Evolutionary conservation across 164 flowering plant genomes (phyloP).

Genomic region (Aristolochia fimbriata): DNA sequence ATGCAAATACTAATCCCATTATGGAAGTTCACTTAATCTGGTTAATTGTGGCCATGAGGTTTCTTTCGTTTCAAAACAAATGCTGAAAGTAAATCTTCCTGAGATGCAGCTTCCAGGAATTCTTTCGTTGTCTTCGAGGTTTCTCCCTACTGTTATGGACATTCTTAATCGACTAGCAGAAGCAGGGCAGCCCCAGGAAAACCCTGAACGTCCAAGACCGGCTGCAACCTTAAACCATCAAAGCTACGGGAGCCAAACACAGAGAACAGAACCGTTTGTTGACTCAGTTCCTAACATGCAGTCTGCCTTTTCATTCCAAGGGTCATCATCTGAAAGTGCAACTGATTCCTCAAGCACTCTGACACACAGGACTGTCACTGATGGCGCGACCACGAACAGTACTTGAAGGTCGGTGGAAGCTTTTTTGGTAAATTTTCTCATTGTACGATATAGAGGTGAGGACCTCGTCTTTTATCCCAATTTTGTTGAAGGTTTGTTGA

Average conservation of each 20-base stretch:
- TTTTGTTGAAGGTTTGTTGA: too few species aligned
- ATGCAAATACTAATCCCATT: too few species aligned
- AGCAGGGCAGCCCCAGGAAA: constrained; percentile 23
- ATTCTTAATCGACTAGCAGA: constrained; percentile 38
- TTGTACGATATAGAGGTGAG: not conserved
- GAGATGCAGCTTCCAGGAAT: constrained; percentile 42
- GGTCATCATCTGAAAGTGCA: constrained; percentile 20
- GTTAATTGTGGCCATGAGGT: not conserved
- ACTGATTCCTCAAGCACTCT: constrained; percentile 27
- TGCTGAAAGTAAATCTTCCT: not conserved
- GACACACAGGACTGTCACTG: constrained; percentile 19
- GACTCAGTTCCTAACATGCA: constrained; percentile 19
- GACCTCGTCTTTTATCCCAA: too few species aligned
- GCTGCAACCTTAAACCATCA: constrained; percentile 15
- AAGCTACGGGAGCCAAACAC: constrained; percentile 23
- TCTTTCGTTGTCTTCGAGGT: constrained; percentile 34
- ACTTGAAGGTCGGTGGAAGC: not conserved
- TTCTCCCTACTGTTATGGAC: constrained; percentile 48
- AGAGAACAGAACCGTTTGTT: constrained; percentile 4
- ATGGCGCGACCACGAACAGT: not conserved
- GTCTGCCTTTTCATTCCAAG: constrained; percentile 21
- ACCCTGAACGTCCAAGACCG: constrained; percentile 18
- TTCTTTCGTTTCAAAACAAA: not conserved
- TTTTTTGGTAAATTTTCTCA: not conserved
- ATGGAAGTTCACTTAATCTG: too few species aligned